phyloP scores from a whole-genome alignment of 768 basidiomycete genomes.

The Lentinula sp. region DNA sequence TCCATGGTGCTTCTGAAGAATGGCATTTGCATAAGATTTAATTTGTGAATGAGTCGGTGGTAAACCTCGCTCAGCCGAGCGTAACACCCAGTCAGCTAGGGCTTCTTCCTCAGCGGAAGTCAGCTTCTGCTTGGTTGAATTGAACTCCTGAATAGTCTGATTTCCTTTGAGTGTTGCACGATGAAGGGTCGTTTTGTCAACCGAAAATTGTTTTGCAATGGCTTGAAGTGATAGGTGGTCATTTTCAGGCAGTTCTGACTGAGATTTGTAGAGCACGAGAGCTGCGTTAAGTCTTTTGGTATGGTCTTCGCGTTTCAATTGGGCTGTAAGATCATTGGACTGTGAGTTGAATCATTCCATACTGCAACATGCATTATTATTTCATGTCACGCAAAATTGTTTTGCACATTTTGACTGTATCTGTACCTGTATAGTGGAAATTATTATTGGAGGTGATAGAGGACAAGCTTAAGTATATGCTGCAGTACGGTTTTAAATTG shows the following conservation, averaged over 20 bases:
- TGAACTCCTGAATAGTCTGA: not conserved
- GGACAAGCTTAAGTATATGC: too few relatives aligned
- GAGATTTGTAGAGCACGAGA: too few relatives aligned
- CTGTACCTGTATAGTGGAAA: too few relatives aligned
- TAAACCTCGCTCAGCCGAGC: slow-evolving; percentile 22
- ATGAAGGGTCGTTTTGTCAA: not conserved
- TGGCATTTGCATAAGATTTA: slow-evolving; percentile 17
- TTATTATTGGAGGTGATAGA: too few relatives aligned
- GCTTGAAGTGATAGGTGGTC: not conserved
- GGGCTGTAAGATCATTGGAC: not conserved
- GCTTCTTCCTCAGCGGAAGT: slow-evolving; percentile 20
- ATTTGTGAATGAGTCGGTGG: slow-evolving; percentile 15
- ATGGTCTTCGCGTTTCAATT: not conserved
- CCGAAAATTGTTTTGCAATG: not conserved
- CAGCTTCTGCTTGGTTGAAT: slow-evolving; percentile 14
- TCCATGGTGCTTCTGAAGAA: slow-evolving; percentile 13
- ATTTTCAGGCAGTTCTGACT: not conserved
- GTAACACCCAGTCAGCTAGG: slow-evolving; percentile 21
- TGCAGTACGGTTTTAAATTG: too few relatives aligned
- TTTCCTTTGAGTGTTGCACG: not conserved
- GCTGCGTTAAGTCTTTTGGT: not conserved
- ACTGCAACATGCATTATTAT: not conserved
- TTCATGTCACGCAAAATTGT: too few relatives aligned
- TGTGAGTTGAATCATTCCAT: not conserved
- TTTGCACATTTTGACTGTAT: too few relatives aligned